Conservation (phyloP, 495 filamentous ascomycete species). For the Delitschia confertaspora region DNA sequence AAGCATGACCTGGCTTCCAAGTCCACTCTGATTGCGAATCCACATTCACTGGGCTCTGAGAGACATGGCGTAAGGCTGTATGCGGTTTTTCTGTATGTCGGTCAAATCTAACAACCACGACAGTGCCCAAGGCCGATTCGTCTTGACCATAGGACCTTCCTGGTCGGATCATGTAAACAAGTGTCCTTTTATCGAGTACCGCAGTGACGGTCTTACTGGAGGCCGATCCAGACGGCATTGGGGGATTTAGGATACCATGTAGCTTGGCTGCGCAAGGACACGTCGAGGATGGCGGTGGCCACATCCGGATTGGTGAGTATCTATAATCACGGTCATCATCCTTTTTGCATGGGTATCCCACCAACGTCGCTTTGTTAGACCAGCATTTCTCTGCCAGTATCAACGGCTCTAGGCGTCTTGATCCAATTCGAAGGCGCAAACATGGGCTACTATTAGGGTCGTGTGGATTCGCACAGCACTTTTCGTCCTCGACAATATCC, state of each 20-base stretch:
- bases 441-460: not conserved
- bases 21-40: not conserved
- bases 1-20: not conserved
- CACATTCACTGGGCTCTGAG: not conserved
- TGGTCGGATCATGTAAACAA: conserved; percentile 19
- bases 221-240: not conserved
- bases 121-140: conserved; percentile 8
- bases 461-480: conserved; percentile 10
- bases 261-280: conserved; percentile 21
- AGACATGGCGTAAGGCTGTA: not conserved
- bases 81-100: not conserved
- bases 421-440: conserved; percentile 22
- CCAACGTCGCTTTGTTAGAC: not conserved
- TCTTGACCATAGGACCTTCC: conserved; percentile 5
- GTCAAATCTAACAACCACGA: conserved; percentile 20
- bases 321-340: conserved; percentile 9
- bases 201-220: conserved; percentile 11
- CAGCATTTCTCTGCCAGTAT: not conserved
- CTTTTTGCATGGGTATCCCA: not conserved
- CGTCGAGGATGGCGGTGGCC: conserved; percentile 12
- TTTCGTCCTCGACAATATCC: conserved; percentile 29
- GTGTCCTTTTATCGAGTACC: conserved; percentile 16
- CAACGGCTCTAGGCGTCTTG: conserved; percentile 15
- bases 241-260: conserved; percentile 23
- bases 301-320: conserved; percentile 20